phyloP scores from a whole-genome alignment of 2,329 filamentous ascomycete genomes.

The Tolypocladium tropicale region DNA sequence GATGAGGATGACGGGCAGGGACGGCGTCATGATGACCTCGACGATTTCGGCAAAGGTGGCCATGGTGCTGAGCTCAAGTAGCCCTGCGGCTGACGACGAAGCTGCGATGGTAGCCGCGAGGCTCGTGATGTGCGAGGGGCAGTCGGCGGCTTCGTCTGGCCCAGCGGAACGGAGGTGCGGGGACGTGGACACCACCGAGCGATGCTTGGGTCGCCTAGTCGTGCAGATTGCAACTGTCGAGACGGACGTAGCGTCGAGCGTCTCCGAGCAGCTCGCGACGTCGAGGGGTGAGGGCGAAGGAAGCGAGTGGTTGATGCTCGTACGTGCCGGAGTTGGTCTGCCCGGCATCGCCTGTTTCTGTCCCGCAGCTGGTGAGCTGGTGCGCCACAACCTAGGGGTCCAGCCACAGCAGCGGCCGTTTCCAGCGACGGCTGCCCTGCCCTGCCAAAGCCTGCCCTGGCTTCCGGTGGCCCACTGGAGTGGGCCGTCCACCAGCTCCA shows the following conservation, averaged over 20 bases:
- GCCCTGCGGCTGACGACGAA: background rate
- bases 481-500: background rate
- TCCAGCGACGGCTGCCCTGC: no score
- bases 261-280: background rate
- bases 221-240: background rate
- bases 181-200: background rate
- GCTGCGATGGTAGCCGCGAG: background rate
- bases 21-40: slow-evolving; percentile 49
- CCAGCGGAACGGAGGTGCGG: slow-evolving; percentile 1
- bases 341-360: background rate
- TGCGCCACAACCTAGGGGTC: background rate
- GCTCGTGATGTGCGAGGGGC: background rate
- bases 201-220: background rate
- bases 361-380: background rate
- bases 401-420: background rate
- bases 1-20: slow-evolving; percentile 51
- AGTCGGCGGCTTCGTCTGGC: background rate
- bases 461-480: no score
- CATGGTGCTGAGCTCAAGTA: slow-evolving; percentile 21
- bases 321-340: background rate
- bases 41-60: slow-evolving; percentile 28
- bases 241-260: background rate
- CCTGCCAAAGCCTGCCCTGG: no score
- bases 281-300: background rate
- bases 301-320: background rate